A percentile compares a stretch with the other conserved stretches of the same genome.
Conservation (phyloP, 2,329 filamentous ascomycete genomes). For the Pseudonectria foliicola region DNA sequence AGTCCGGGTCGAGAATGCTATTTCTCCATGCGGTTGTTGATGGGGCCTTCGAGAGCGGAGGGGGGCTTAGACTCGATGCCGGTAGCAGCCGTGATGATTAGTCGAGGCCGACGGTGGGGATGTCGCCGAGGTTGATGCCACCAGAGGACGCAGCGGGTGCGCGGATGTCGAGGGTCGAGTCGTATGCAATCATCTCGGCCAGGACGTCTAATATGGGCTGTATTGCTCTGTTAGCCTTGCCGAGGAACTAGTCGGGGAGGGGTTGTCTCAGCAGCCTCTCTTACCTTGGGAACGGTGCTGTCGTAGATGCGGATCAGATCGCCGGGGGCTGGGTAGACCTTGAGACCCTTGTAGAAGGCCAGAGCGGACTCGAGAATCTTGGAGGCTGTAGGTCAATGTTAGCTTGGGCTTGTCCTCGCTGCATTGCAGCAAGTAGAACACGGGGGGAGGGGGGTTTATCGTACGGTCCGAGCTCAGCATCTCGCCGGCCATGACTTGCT, state of each 20-base stretch:
- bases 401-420: slow-evolving; percentile 7
- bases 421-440: neutral
- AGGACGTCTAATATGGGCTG: slow-evolving; percentile 90
- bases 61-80: slow-evolving; percentile 8
- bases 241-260: neutral
- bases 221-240: slow-evolving; percentile 12
- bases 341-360: slow-evolving; percentile 96
- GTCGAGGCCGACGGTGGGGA: slow-evolving; percentile 48
- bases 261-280: slow-evolving; percentile 1
- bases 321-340: slow-evolving; percentile 91
- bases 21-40: neutral
- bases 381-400: slow-evolving; percentile 40
- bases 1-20: slow-evolving; percentile 6
- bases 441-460: slow-evolving; percentile 24
- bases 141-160: slow-evolving; percentile 24
- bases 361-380: slow-evolving; percentile 77
- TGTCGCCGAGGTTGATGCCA: slow-evolving; percentile 38
- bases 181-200: slow-evolving; percentile 95
- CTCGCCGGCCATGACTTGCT: slow-evolving; percentile 87
- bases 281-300: slow-evolving; percentile 92
- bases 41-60: slow-evolving; percentile 8
- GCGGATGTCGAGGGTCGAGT: slow-evolving; percentile 62
- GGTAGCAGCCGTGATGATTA: slow-evolving; percentile 25
- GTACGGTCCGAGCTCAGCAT: slow-evolving; percentile 73
- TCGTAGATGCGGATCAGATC: slow-evolving; percentile 97